Base-by-base conservation (phyloP, 2,329 filamentous ascomycete species). In the Aspergillus sclerotialis region DNA sequence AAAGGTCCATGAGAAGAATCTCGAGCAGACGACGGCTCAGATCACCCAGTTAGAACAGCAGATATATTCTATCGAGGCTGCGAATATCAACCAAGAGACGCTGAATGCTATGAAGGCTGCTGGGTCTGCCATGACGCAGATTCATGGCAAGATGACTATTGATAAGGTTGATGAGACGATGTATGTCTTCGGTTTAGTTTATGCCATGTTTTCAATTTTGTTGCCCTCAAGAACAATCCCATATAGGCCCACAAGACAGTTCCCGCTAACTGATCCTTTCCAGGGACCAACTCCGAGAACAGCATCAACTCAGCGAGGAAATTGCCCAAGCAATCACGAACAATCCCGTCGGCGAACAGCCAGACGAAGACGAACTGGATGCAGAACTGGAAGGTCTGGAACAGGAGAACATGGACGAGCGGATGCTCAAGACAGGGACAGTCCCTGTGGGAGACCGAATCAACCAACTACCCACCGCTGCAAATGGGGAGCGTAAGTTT, bases 71-170 rank as follows among this genome's bases (percentile, higher is more conserved):
- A 96, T 98, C 69, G 92, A 98, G 66, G 87, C 89, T 30, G 92
- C 92, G 42, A 98, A 96, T 62, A 95, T 98, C 71, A 98, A 98
- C 73, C 82, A 90, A 67, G 89, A 95, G 72, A 98, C 92, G 9
- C 72, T 96, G 45, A 77, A 82, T 48, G 90, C 89, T 6, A 95
- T 98, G 88, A 82, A 94, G 76, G 82, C 82, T 58, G 90, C 92
- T 8, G 80, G 85, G 46, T 70, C 80, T 41, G 92, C 90, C 23
- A 96, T 98, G 89, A 83, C 89, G 69, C 72, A 82, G 45, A 98
- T 98, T 51, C 88, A 96, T 60, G 82, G 80, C 51, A 84, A 84
- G 45, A 78, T 96, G 46, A 94, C 86, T 31, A 84, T 92, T 44
- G 88, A 95, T 52, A 92, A 93, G 67, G 90, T 98, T 43, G 90